These are phyloP conservation scores for Pythium sukuiense DNA, from an alignment of 352 stramenopile genomes.

Conservation along the genomic window DNA sequence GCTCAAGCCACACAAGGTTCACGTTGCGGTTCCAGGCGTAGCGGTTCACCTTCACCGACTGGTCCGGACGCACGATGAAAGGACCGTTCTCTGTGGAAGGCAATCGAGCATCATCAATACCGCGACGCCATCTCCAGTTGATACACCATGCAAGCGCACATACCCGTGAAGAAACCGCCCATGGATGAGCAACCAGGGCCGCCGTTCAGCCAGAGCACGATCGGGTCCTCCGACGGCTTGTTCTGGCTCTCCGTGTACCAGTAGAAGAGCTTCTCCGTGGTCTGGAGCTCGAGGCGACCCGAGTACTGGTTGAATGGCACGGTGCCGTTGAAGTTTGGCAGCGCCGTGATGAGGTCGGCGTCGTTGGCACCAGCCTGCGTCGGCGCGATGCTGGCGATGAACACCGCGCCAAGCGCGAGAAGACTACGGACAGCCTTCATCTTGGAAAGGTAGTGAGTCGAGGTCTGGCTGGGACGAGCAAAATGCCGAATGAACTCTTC, in stretches of 20 bases:
- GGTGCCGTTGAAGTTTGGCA: slow-evolving; percentile 45
- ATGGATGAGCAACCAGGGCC: slow-evolving; percentile 77
- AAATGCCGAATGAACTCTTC: slow-evolving; percentile 17
- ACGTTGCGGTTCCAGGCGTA: slow-evolving; percentile 81
- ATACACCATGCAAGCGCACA: not conserved
- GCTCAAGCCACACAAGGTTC: slow-evolving; percentile 82
- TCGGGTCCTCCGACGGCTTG: slow-evolving; percentile 52
- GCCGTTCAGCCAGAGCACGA: slow-evolving; percentile 84
- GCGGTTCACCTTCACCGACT: slow-evolving; percentile 60
- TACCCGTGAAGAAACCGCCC: slow-evolving; percentile 53
- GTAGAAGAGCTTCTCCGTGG: slow-evolving; percentile 74
- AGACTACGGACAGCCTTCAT: slow-evolving; percentile 48
- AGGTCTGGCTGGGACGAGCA: not conserved
- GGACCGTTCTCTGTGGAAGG: slow-evolving; percentile 62
- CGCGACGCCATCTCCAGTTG: not conserved
- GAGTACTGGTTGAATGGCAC: slow-evolving; percentile 74
- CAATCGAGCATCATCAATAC: not conserved
- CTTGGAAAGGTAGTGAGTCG: not conserved
- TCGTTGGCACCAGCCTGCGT: slow-evolving; percentile 32
- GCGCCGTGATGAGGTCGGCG: slow-evolving; percentile 46
- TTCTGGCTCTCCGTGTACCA: slow-evolving; percentile 77
- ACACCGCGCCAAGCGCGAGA: slow-evolving; percentile 22
- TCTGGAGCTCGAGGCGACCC: slow-evolving; percentile 50
- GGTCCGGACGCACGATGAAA: slow-evolving; percentile 59
- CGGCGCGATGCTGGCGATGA: slow-evolving; percentile 23